These are phyloP conservation scores for Endoconidiophora laricicola DNA, from an alignment of 2,329 filamentous ascomycete species.

Conservation along the genomic window DNA sequence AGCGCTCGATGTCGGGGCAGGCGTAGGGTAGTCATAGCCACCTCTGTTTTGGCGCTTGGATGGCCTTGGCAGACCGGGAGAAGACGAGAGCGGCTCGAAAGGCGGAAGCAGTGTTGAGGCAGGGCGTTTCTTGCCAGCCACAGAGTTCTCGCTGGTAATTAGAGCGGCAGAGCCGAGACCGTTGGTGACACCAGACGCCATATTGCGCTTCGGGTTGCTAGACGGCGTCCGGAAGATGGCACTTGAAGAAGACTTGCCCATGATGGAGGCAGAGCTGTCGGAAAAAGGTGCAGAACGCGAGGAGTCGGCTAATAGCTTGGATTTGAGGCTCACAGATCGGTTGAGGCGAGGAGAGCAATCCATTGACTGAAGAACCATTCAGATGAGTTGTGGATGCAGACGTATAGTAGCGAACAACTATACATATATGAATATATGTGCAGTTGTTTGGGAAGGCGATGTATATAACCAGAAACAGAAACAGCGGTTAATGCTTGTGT, in stretches of 20 bases:
- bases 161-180: neutral
- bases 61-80: constrained; percentile 52
- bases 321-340: neutral
- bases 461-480: too few species aligned
- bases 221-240: too few species aligned
- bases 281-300: neutral
- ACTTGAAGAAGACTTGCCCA: neutral
- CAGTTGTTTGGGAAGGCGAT: too few species aligned
- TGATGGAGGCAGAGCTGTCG: neutral
- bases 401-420: too few species aligned
- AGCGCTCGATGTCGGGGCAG: constrained; percentile 83
- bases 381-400: too few species aligned
- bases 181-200: neutral
- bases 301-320: neutral
- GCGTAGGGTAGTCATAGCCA: constrained; percentile 61
- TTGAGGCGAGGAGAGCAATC: constrained; percentile 1
- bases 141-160: constrained; percentile 8
- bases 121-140: constrained; percentile 40
- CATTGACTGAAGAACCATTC: constrained; percentile 1
- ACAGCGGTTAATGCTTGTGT: too few species aligned
- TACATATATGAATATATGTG: too few species aligned
- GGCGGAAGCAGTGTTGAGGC: constrained; percentile 56
- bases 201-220: neutral
- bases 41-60: constrained; percentile 44
- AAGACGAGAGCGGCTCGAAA: constrained; percentile 67